phyloP scores from a whole-genome alignment of 345 rosid species.

The Eucalyptus erythrocorys region DNA sequence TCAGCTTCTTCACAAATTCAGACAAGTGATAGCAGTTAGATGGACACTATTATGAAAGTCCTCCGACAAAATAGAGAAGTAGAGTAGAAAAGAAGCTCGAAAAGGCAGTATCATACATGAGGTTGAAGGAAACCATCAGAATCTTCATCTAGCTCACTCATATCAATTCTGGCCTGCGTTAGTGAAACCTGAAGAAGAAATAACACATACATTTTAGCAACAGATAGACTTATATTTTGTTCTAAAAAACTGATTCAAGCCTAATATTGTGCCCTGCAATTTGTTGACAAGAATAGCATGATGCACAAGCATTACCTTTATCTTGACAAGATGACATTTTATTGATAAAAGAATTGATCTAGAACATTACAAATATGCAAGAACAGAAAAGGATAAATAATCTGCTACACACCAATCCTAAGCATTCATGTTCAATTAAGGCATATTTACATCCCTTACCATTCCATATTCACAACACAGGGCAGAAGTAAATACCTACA shows the following conservation, averaged over 20 bases:
- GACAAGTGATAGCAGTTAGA: neutral
- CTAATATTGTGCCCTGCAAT: neutral
- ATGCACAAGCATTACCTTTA: neutral
- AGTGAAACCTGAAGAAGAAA: slow-evolving; percentile 71
- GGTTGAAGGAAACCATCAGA: slow-evolving; percentile 97
- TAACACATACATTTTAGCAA: neutral
- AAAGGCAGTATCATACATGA: slow-evolving; percentile 30
- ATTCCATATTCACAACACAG: neutral
- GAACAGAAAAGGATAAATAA: neutral
- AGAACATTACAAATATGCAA: neutral
- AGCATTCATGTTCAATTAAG: neutral
- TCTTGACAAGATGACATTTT: neutral
- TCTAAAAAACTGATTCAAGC: neutral
- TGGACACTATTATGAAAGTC: neutral
- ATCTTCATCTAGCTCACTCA: slow-evolving; percentile 99
- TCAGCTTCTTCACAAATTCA: neutral
- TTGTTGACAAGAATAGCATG: neutral
- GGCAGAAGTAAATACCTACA: neutral
- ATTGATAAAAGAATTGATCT: neutral
- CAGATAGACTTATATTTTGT: neutral
- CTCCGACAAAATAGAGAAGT: neutral
- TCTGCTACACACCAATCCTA: neutral
- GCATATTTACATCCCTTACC: neutral
- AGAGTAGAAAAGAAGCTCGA: neutral
- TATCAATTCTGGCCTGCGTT: slow-evolving; percentile 97